Evolutionary conservation across 2,329 filamentous ascomycete genomes (phyloP).

Genomic region (Didymella sp.): DNA sequence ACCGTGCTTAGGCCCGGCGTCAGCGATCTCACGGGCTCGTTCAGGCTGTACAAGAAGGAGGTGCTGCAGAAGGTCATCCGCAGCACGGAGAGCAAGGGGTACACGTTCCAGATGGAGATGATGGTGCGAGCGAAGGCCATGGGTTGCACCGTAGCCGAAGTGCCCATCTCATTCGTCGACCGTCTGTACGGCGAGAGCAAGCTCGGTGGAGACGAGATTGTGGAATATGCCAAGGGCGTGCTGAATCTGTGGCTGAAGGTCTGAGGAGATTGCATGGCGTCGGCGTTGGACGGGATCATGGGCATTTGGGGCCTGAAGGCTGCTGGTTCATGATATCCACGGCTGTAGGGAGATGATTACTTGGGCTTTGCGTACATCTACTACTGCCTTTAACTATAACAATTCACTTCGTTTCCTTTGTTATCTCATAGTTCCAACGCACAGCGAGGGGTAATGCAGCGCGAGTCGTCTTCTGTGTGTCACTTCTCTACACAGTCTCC

Average conservation of each 20-base stretch:
- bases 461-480: neutral
- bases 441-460: neutral
- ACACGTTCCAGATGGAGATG: slow-evolving; percentile 99
- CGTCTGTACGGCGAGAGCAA: slow-evolving; percentile 95
- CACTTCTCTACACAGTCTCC: neutral
- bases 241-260: slow-evolving; percentile 59
- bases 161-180: slow-evolving; percentile 92
- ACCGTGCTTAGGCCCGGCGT: slow-evolving; percentile 92
- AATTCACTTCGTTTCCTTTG: slow-evolving; percentile 20
- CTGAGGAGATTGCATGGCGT: slow-evolving; percentile 39
- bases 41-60: slow-evolving; percentile 89
- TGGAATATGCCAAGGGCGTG: slow-evolving; percentile 83
- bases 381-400: slow-evolving; percentile 23
- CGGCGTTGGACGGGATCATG: slow-evolving; percentile 34
- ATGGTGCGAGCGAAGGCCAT: slow-evolving; percentile 97
- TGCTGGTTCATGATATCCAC: slow-evolving; percentile 21
- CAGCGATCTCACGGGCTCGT: slow-evolving; percentile 93
- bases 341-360: slow-evolving; percentile 12
- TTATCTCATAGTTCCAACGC: neutral
- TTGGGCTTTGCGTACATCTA: slow-evolving; percentile 9
- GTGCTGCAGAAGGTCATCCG: slow-evolving; percentile 89
- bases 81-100: slow-evolving; percentile 93
- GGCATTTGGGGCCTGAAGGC: slow-evolving; percentile 11
- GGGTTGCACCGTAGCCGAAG: slow-evolving; percentile 92
- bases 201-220: slow-evolving; percentile 92